These are phyloP conservation scores for Apiospora rasikravindrae DNA, from an alignment of 2,329 filamentous ascomycete genomes.

Conservation along the genomic window DNA sequence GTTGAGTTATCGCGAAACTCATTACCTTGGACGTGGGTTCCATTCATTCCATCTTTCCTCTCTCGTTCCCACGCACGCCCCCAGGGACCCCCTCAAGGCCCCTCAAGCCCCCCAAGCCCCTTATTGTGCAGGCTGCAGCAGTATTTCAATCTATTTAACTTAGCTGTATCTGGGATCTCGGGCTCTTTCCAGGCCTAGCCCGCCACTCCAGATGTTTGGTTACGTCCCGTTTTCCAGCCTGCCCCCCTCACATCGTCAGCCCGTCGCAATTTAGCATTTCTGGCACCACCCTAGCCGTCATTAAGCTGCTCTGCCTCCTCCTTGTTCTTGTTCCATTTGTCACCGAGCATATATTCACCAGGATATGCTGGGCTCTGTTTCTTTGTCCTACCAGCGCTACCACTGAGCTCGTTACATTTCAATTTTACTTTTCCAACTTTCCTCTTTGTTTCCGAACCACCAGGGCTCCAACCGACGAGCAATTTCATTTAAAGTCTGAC, in stretches of 20 bases:
- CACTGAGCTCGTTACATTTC: neutral
- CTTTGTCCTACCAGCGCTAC: neutral
- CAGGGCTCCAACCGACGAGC: slow-evolving; percentile 21
- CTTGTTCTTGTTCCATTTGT: neutral
- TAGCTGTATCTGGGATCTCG: slow-evolving; percentile 1
- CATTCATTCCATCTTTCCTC: neutral
- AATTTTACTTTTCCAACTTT: neutral
- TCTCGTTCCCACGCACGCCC: neutral
- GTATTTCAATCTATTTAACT: neutral
- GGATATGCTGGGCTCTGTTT: neutral
- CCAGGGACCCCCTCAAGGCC: neutral
- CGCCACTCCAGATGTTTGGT: slow-evolving; percentile 14
- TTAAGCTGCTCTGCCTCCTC: neutral
- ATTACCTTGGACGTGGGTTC: slow-evolving; percentile 1
- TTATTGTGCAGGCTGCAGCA: slow-evolving; percentile 5
- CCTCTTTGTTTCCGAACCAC: slow-evolving; percentile 22
- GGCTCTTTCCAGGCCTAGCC: slow-evolving; percentile 14
- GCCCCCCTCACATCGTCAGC: slow-evolving; percentile 12
- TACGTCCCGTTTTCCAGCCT: slow-evolving; percentile 11
- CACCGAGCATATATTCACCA: neutral
- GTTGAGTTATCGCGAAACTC: neutral
- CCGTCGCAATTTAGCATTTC: slow-evolving; percentile 17
- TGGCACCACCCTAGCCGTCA: slow-evolving; percentile 10
- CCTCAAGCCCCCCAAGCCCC: neutral
- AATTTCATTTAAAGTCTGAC: slow-evolving; percentile 26